Evolutionary conservation across 1,284 basidiomycete species (phyloP).

Genomic region (Ustilago lituana): DNA sequence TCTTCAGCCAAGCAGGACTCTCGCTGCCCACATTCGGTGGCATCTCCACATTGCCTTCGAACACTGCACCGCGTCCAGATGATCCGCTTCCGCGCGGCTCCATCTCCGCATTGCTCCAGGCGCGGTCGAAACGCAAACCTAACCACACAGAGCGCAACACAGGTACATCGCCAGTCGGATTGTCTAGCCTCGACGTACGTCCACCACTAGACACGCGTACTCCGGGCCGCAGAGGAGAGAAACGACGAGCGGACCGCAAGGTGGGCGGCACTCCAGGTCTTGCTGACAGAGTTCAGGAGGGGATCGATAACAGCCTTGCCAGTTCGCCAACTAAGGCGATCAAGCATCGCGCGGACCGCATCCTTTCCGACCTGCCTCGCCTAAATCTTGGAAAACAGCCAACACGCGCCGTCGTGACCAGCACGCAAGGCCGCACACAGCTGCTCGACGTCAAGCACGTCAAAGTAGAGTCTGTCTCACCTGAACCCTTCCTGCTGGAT

Average conservation of each 20-base stretch:
- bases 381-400: slow-evolving; percentile 38
- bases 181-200: not conserved
- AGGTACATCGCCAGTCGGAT: slow-evolving; percentile 4
- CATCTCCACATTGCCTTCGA: slow-evolving; percentile 2
- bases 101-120: slow-evolving; percentile 34
- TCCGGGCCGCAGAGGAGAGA: slow-evolving; percentile 53
- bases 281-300: slow-evolving; percentile 1
- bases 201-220: slow-evolving; percentile 28
- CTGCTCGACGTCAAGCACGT: slow-evolving; percentile 28
- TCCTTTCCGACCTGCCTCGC: slow-evolving; percentile 39
- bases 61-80: slow-evolving; percentile 41
- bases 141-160: slow-evolving; percentile 11
- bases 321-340: slow-evolving; percentile 19
- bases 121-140: slow-evolving; percentile 38
- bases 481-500: slow-evolving; percentile 25
- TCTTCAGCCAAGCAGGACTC: slow-evolving; percentile 44
- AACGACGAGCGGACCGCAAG: slow-evolving; percentile 36
- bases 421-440: not conserved
- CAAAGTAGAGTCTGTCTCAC: slow-evolving; percentile 31
- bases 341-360: slow-evolving; percentile 32
- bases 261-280: slow-evolving; percentile 29
- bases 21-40: slow-evolving; percentile 31
- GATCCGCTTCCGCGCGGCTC: slow-evolving; percentile 56
- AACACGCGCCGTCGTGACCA: slow-evolving; percentile 11
- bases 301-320: not conserved